A percentile compares a stretch with the other conserved stretches of the same genome.
Conservation (phyloP, 1,284 basidiomycete species). For the Puccinia polysora region DNA sequence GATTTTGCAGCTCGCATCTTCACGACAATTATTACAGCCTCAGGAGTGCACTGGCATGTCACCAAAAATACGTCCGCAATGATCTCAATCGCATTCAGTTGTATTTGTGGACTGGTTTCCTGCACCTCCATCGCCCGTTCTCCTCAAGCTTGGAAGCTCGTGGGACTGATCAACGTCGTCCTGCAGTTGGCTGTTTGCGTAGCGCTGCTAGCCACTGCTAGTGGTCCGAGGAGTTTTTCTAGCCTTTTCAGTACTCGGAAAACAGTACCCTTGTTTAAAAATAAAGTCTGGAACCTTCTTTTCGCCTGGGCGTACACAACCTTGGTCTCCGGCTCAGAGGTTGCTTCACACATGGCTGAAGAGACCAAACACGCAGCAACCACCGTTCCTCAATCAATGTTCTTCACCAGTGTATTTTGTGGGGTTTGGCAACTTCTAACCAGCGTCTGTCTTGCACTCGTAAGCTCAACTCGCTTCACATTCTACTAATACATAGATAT, state of each 20-base stretch:
- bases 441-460: conserved; percentile 17
- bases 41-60: conserved; percentile 19
- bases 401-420: conserved; percentile 2
- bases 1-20: conserved; percentile 1
- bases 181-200: conserved; percentile 27
- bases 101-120: conserved; percentile 1
- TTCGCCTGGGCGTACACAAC: background rate
- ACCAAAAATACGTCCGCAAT: background rate
- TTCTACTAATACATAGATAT: background rate
- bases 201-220: conserved; percentile 15
- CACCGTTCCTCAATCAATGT: conserved; percentile 23
- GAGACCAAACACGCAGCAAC: conserved; percentile 22
- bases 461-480: background rate
- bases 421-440: background rate
- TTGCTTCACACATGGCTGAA: conserved; percentile 36
- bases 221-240: conserved; percentile 9
- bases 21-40: conserved; percentile 10
- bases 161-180: background rate
- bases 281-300: conserved; percentile 10
- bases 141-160: conserved; percentile 34
- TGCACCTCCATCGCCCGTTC: conserved; percentile 10
- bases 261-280: background rate
- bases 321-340: conserved; percentile 10
- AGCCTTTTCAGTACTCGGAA: conserved; percentile 4
- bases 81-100: background rate